Conservation (phyloP, 306 rosid species). For the Pyrus betulifolia region DNA sequence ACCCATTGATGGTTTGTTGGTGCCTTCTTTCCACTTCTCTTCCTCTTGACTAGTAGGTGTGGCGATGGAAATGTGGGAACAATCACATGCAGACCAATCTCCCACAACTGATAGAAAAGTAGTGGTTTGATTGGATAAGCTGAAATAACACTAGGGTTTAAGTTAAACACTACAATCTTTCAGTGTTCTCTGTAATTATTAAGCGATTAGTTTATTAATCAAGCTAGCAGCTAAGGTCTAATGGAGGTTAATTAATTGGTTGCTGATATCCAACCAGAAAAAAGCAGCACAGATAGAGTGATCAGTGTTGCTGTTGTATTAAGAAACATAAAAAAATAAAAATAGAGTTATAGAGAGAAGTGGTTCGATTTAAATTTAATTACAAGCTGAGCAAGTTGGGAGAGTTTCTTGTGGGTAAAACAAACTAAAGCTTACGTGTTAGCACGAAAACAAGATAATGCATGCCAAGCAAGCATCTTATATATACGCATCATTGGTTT, state of each 20-base stretch:
- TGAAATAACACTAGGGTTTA: slow-evolving; percentile 2
- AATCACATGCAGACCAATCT: slow-evolving; percentile 25
- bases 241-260: slow-evolving; percentile 19
- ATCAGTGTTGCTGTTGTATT: neutral
- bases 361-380: neutral
- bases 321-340: slow-evolving; percentile 3
- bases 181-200: slow-evolving; percentile 26
- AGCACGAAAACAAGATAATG: slow-evolving; percentile 18
- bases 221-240: slow-evolving; percentile 13
- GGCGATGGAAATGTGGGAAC: slow-evolving; percentile 34
- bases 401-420: slow-evolving; percentile 32
- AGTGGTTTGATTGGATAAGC: slow-evolving; percentile 24
- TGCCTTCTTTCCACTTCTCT: slow-evolving; percentile 32
- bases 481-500: neutral
- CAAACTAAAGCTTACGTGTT: slow-evolving; percentile 20
- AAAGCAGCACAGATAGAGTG: slow-evolving; percentile 14
- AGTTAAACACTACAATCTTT: slow-evolving; percentile 35
- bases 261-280: slow-evolving; percentile 25
- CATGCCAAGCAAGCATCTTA: slow-evolving; percentile 18
- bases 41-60: slow-evolving; percentile 17
- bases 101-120: slow-evolving; percentile 11
- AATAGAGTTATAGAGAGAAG: slow-evolving; percentile 8
- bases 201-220: slow-evolving; percentile 12
- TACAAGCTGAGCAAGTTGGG: slow-evolving; percentile 5
- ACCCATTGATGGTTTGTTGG: slow-evolving; percentile 33